phyloP scores from a whole-genome alignment of 352 stramenopile genomes.

The Pythium oligandrum region DNA sequence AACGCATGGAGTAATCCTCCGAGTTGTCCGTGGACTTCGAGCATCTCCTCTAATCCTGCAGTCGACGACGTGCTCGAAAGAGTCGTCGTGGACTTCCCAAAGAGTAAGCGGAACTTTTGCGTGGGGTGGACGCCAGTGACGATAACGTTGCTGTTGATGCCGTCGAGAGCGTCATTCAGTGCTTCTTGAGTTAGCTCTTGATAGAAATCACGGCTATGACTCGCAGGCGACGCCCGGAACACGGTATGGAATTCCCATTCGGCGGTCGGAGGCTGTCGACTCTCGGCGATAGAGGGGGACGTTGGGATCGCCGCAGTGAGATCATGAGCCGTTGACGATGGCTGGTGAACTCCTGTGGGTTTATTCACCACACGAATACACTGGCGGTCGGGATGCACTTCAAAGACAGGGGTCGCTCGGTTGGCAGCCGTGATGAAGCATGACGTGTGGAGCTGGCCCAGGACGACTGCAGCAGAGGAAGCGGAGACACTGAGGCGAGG shows the following conservation, averaged over 20 bases:
- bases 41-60: conserved; percentile 21
- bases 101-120: conserved; percentile 66
- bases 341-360: neutral
- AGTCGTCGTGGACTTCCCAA: conserved; percentile 43
- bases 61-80: neutral
- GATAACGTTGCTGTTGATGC: conserved; percentile 64
- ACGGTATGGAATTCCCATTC: conserved; percentile 65
- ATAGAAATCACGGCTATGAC: conserved; percentile 45
- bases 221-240: conserved; percentile 40
- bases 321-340: neutral
- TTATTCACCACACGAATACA: conserved; percentile 45
- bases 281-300: neutral
- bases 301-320: conserved; percentile 1
- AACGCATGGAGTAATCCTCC: conserved; percentile 45
- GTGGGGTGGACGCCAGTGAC: conserved; percentile 61
- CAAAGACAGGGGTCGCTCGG: conserved; percentile 54
- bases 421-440: conserved; percentile 74
- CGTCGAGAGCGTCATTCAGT: conserved; percentile 31
- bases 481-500: too few relatives aligned
- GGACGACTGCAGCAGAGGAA: conserved; percentile 9
- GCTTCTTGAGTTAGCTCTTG: conserved; percentile 49
- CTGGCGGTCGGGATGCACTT: conserved; percentile 36
- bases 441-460: conserved; percentile 52
- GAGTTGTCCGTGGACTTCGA: conserved; percentile 58
- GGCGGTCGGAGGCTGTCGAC: conserved; percentile 10